phyloP scores from a whole-genome alignment of 495 filamentous ascomycete species.

The Apiosordaria backusii region DNA sequence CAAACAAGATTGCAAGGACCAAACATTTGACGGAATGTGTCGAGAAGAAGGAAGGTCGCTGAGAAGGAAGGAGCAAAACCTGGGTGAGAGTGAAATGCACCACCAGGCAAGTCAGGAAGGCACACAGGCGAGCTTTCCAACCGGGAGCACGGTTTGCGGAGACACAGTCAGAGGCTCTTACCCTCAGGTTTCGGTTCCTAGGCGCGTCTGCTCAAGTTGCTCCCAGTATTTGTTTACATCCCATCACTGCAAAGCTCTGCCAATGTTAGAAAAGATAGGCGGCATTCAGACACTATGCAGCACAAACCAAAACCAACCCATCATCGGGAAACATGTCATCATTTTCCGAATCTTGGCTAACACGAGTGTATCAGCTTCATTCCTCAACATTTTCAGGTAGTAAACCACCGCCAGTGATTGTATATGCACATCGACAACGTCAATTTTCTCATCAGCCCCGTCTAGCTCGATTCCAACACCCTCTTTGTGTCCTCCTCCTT shows the following conservation, averaged over 20 bases:
- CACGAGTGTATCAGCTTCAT: neutral
- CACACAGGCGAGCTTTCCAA: neutral
- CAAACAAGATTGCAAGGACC: neutral
- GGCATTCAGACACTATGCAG: no score
- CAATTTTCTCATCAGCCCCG: neutral
- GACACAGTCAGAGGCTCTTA: neutral
- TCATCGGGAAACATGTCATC: neutral
- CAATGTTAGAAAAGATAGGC: neutral
- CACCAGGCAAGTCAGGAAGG: neutral
- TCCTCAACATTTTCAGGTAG: neutral
- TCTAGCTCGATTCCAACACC: slow-evolving; percentile 46
- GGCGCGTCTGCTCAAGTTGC: neutral
- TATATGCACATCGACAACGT: slow-evolving; percentile 22
- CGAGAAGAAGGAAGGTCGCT: neutral
- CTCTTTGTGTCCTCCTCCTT: slow-evolving; percentile 75
- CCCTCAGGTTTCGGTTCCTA: neutral
- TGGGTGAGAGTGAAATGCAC: neutral
- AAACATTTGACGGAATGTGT: neutral
- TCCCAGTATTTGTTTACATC: neutral
- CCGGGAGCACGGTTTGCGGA: neutral
- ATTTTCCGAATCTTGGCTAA: neutral
- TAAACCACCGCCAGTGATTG: neutral
- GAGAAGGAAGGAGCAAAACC: neutral
- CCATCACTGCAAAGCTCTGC: neutral
- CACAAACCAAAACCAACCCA: neutral